Evolutionary conservation across 805 yeast genomes (phyloP).

Genomic region (fission yeast (Schizosaccharomyces pombe)): DNA sequence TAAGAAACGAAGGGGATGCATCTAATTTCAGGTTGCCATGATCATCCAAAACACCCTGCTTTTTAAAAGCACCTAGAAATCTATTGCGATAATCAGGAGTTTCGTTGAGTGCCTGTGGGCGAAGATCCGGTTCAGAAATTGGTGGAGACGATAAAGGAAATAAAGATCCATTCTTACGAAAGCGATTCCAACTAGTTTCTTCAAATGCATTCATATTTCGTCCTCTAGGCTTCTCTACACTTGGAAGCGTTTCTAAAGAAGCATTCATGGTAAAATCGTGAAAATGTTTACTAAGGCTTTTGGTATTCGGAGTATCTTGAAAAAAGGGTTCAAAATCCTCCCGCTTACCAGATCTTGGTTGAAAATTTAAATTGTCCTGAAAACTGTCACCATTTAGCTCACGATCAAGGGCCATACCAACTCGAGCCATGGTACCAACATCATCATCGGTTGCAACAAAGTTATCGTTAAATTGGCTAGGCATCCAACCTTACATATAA

Average conservation of each 20-base stretch:
- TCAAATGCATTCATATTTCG: not conserved
- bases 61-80: not conserved
- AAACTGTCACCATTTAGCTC: not conserved
- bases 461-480: not conserved
- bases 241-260: not conserved
- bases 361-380: not conserved
- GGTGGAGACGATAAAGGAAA: not conserved
- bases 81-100: not conserved
- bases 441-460: not conserved
- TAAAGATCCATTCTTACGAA: not conserved
- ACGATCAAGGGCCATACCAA: constrained; percentile 1
- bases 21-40: not conserved
- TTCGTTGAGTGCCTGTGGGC: not conserved
- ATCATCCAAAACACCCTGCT: not conserved
- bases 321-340: not conserved
- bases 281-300: not conserved
- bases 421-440: not conserved
- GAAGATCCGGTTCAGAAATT: not conserved
- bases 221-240: not conserved
- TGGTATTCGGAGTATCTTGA: not conserved
- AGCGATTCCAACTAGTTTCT: not conserved
- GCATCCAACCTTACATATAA: not conserved
- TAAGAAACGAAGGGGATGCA: not conserved
- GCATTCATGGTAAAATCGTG: not conserved
- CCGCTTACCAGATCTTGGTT: not conserved